phyloP scores from a whole-genome alignment of 1,284 basidiomycete genomes.

The Quambalaria eucalypti region DNA sequence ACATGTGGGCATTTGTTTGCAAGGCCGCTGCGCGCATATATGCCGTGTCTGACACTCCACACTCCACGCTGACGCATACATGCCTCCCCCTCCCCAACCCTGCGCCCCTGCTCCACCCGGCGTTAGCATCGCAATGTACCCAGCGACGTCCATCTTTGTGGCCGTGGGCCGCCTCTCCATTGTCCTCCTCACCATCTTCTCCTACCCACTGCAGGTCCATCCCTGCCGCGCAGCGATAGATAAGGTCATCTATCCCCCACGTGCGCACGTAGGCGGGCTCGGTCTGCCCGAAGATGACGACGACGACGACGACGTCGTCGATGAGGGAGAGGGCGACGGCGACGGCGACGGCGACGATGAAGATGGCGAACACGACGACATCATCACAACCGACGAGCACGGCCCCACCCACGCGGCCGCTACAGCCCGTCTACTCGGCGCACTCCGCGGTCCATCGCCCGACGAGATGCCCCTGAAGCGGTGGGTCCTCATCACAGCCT shows the following conservation, averaged over 20 bases:
- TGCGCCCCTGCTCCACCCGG: neutral
- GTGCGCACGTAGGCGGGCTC: neutral
- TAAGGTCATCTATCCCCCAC: constrained; percentile 60
- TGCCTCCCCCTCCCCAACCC: too few species aligned
- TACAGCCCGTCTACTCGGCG: neutral
- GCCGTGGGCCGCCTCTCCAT: constrained; percentile 88
- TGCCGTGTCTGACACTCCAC: too few species aligned
- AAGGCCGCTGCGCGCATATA: too few species aligned
- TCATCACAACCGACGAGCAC: constrained; percentile 15
- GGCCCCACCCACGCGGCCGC: neutral
- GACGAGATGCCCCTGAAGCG: constrained; percentile 10
- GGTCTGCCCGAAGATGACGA: neutral
- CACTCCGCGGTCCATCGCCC: too few species aligned
- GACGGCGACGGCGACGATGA: constrained; percentile 17
- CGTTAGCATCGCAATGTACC: constrained; percentile 54
- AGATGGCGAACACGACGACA: constrained; percentile 7
- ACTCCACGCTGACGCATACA: too few species aligned
- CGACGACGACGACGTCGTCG: constrained; percentile 10
- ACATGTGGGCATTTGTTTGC: constrained; percentile 32
- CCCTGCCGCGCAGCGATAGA: constrained; percentile 87
- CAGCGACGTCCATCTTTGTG: constrained; percentile 82
- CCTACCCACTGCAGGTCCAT: constrained; percentile 58
- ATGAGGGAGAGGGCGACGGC: constrained; percentile 24
- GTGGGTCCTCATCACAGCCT: constrained; percentile 21
- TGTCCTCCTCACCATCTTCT: constrained; percentile 60